Evolutionary conservation across 352 stramenopile genomes (phyloP).

Genomic region (Halophytophthora polymorphica): DNA sequence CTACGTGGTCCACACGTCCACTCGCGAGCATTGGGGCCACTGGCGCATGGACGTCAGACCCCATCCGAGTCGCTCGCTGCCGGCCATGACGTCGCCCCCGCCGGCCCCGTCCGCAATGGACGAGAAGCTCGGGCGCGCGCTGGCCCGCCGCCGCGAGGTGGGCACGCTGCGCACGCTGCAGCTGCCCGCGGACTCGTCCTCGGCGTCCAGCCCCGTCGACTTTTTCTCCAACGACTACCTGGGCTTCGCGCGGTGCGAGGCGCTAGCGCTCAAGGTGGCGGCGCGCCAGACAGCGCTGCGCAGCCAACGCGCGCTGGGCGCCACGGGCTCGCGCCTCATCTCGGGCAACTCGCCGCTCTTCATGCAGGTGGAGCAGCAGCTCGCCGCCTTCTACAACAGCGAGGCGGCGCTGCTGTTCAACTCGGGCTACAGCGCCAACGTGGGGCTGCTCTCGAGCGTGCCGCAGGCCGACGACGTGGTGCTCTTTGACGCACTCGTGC

Average conservation of each 20-base stretch:
- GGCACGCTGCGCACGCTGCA: conserved; percentile 58
- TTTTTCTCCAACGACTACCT: conserved; percentile 99
- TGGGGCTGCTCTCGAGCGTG: conserved; percentile 92
- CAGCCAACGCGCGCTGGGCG: conserved; percentile 16
- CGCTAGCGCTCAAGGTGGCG: conserved; percentile 53
- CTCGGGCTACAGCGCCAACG: conserved; percentile 96
- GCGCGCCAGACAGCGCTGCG: conserved; percentile 41
- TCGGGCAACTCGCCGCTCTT: conserved; percentile 91
- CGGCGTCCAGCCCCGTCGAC: conserved; percentile 60
- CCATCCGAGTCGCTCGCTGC: no score
- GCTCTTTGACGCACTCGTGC: conserved; percentile 95
- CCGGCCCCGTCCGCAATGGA: conserved; percentile 16
- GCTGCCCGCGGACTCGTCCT: conserved; percentile 17
- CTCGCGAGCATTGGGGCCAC: no score
- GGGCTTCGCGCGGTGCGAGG: conserved; percentile 79
- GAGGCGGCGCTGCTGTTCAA: conserved; percentile 94
- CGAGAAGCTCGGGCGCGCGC: conserved; percentile 24
- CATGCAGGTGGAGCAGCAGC: conserved; percentile 83
- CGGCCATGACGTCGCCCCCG: no score
- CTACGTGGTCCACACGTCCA: no score
- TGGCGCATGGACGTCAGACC: no score
- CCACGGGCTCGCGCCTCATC: conserved; percentile 93
- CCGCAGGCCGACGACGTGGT: conserved; percentile 87
- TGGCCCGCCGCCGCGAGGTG: conserved; percentile 33
- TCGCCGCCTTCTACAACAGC: conserved; percentile 88